Conservation (phyloP, 164 flowering plant species). For the Kalanchoe fedtschenkoi region DNA sequence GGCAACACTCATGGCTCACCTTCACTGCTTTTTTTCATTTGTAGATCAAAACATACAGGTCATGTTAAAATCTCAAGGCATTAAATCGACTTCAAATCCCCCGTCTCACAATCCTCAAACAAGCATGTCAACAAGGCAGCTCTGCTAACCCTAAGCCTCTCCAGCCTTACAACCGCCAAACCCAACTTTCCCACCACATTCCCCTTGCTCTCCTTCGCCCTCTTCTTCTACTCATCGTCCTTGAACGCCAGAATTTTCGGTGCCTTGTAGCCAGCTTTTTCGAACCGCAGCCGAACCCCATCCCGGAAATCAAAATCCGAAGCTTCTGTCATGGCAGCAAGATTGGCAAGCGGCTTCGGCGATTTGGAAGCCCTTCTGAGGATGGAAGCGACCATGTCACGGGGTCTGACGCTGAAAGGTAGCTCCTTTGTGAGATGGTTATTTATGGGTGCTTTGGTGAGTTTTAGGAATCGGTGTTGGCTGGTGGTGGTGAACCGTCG, state of each 20-base stretch:
- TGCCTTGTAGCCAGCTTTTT: slow-evolving; percentile 45
- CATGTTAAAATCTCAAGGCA: no score
- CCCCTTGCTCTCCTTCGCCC: slow-evolving; percentile 30
- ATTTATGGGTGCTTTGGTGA: background rate
- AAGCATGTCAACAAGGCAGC: slow-evolving; percentile 43
- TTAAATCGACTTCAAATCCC: slow-evolving; percentile 18
- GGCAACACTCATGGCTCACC: no score
- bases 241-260: slow-evolving; percentile 26
- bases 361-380: background rate
- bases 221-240: slow-evolving; percentile 26
- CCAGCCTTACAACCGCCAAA: slow-evolving; percentile 19
- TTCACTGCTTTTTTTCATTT: no score
- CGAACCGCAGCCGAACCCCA: background rate
- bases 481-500: no score
- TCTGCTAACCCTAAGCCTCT: slow-evolving; percentile 14
- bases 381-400: background rate
- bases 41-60: no score
- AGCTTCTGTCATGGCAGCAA: background rate
- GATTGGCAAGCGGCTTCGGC: background rate
- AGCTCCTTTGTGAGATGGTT: background rate
- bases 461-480: no score
- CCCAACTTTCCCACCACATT: slow-evolving; percentile 60
- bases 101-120: slow-evolving; percentile 30
- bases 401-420: background rate
- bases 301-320: slow-evolving; percentile 29